These are phyloP conservation scores for Pedinophyceae sp. DNA, from an alignment of 139 green algal genomes.

Conservation along the genomic window DNA sequence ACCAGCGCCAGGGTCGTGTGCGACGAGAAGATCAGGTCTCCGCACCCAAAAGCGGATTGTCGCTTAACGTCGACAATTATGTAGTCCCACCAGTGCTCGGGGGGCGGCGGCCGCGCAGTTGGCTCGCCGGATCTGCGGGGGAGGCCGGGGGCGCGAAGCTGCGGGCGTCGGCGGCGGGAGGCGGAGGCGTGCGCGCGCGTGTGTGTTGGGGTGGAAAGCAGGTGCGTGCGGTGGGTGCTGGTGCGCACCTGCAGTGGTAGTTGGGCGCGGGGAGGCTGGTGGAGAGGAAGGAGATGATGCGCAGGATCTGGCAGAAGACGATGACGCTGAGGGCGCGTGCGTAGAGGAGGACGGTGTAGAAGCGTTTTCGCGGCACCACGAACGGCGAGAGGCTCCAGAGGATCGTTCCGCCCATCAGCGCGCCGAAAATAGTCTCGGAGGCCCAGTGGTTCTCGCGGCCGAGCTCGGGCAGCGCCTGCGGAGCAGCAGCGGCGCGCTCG, in stretches of 20 bases:
- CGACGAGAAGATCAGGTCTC: constrained; percentile 83
- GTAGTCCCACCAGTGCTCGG: constrained; percentile 50
- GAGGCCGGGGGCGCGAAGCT: background rate
- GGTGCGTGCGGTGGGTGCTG: background rate
- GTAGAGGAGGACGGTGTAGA: constrained; percentile 78
- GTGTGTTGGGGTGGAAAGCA: background rate
- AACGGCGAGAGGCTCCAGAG: constrained; percentile 80
- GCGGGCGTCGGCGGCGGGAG: too few species aligned
- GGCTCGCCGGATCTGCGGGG: background rate
- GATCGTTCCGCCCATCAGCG: constrained; percentile 48
- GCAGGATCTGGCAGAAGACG: constrained; percentile 60
- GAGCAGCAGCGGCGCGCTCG: too few species aligned
- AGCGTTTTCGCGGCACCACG: constrained; percentile 46
- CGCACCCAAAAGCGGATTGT: constrained; percentile 36
- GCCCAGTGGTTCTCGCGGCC: constrained; percentile 54
- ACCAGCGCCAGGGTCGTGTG: constrained; percentile 26
- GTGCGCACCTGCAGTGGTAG: constrained; percentile 56
- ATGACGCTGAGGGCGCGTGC: constrained; percentile 60
- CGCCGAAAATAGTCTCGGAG: constrained; percentile 61
- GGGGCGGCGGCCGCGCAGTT: constrained; percentile 11
- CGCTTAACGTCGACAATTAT: constrained; percentile 43
- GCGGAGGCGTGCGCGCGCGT: background rate
- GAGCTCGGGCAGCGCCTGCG: constrained; percentile 45
- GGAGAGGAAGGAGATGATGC: constrained; percentile 72
- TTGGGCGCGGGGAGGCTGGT: constrained; percentile 71